phyloP scores from a whole-genome alignment of 306 rosid species.

The Cucurbita ficifolia region DNA sequence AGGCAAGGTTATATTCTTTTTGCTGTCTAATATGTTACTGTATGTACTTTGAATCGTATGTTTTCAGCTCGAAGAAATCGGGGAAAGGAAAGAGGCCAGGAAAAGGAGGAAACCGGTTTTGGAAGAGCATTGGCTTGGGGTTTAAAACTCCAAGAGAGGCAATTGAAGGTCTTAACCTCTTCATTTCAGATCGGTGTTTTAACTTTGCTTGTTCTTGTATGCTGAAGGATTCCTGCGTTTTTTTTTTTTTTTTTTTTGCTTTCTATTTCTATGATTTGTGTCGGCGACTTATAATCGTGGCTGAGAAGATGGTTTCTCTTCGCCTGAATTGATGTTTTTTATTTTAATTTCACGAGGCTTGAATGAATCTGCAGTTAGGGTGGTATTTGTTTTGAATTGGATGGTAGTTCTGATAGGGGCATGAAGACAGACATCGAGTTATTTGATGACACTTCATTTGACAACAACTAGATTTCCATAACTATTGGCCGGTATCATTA shows the following conservation, averaged over 20 bases:
- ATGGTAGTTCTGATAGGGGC: neutral
- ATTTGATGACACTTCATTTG: neutral
- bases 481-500: neutral
- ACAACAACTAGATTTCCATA: neutral
- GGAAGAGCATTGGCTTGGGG: conserved; percentile 48
- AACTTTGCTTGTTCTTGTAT: neutral
- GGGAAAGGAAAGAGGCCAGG: conserved; percentile 57
- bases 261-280: neutral
- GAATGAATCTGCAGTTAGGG: neutral
- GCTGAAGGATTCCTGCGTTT: neutral
- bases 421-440: neutral
- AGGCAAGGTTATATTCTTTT: neutral
- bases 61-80: conserved; percentile 39
- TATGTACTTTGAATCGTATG: neutral
- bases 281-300: neutral
- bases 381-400: neutral
- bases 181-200: neutral
- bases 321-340: neutral
- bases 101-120: conserved; percentile 48
- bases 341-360: neutral
- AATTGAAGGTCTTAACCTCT: conserved; percentile 24
- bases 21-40: neutral
- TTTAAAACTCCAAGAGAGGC: conserved; percentile 59
- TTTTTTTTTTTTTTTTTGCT: neutral
- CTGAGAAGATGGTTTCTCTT: neutral